These are phyloP conservation scores for Ophiocordyceps sinensis DNA, from an alignment of 2,329 filamentous ascomycete genomes.

Conservation along the genomic window DNA sequence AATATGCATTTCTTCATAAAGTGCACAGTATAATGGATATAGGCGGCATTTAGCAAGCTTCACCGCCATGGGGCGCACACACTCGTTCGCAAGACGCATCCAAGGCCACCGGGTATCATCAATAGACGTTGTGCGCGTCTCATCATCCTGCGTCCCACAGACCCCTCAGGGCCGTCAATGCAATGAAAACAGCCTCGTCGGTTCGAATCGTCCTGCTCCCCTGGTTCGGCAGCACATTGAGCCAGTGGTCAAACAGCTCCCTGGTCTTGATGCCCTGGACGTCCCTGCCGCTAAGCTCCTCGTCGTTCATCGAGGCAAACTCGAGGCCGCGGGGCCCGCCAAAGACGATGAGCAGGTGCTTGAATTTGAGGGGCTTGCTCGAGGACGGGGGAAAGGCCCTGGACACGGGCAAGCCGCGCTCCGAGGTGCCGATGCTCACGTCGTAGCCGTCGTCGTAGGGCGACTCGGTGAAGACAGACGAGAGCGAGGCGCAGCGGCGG, in stretches of 20 bases:
- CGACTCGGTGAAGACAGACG: conserved; percentile 63
- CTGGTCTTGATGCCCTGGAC: conserved; percentile 49
- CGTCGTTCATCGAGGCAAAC: conserved; percentile 51
- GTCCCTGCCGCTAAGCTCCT: conserved; percentile 40
- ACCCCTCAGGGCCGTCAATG: conserved; percentile 51
- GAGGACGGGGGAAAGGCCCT: conserved; percentile 27
- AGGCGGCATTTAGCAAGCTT: too few species aligned
- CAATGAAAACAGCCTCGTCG: conserved; percentile 71
- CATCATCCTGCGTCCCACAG: conserved; percentile 28
- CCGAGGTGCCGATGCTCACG: conserved; percentile 69
- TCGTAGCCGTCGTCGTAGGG: conserved; percentile 68
- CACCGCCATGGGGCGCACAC: too few species aligned
- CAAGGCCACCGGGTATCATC: neutral
- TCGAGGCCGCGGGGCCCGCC: conserved; percentile 72
- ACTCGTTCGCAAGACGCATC: neutral
- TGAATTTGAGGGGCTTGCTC: conserved; percentile 31
- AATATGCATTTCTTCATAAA: too few species aligned
- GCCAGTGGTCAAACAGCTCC: conserved; percentile 71
- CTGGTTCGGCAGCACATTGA: conserved; percentile 67
- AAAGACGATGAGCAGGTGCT: conserved; percentile 65
- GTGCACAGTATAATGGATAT: too few species aligned
- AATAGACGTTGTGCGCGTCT: neutral
- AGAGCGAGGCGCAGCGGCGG: conserved; percentile 50
- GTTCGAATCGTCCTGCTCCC: conserved; percentile 72
- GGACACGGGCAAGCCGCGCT: conserved; percentile 47